Percentiles rank a stretch among this genome's conserved stretches.
Evolutionary conservation across 495 filamentous ascomycete species (phyloP).

Genomic region (Neurospora sp.): DNA sequence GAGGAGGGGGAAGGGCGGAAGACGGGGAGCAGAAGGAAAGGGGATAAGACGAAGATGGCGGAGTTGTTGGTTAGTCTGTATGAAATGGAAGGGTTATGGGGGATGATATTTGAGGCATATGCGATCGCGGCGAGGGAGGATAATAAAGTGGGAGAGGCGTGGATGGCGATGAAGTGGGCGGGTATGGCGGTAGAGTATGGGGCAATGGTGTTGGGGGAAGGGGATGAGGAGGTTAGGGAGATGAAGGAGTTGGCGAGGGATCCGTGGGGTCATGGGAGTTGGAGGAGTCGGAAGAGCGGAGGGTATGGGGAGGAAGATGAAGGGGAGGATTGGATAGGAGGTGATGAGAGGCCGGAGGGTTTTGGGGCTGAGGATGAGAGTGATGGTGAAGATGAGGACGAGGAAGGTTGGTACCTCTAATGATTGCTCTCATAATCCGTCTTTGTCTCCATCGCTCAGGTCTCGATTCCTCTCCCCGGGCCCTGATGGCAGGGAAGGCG

Average conservation of each 20-base stretch:
- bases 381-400: neutral
- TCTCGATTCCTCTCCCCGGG: no score
- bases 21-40: neutral
- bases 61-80: constrained; percentile 27
- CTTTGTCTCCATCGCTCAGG: no score
- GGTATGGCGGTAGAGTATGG: constrained; percentile 23
- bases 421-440: no score
- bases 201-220: constrained; percentile 24
- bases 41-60: constrained; percentile 21
- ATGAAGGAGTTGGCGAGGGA: constrained; percentile 21
- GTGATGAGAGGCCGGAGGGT: constrained; percentile 2
- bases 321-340: constrained; percentile 2
- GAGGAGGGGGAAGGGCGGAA: constrained; percentile 21
- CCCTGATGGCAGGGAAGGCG: neutral
- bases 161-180: constrained; percentile 28
- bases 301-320: constrained; percentile 14
- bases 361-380: neutral
- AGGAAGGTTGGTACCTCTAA: neutral
- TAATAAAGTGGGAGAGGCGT: constrained; percentile 25
- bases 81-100: constrained; percentile 27
- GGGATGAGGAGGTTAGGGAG: constrained; percentile 18
- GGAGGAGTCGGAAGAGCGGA: constrained; percentile 13
- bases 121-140: constrained; percentile 29
- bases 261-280: constrained; percentile 27
- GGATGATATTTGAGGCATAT: constrained; percentile 27